Percentiles rank a stretch among this genome's conserved stretches.
These are phyloP conservation scores for Apiotrichum siamense DNA, from an alignment of 1,284 basidiomycete genomes.

Conservation along the genomic window DNA sequence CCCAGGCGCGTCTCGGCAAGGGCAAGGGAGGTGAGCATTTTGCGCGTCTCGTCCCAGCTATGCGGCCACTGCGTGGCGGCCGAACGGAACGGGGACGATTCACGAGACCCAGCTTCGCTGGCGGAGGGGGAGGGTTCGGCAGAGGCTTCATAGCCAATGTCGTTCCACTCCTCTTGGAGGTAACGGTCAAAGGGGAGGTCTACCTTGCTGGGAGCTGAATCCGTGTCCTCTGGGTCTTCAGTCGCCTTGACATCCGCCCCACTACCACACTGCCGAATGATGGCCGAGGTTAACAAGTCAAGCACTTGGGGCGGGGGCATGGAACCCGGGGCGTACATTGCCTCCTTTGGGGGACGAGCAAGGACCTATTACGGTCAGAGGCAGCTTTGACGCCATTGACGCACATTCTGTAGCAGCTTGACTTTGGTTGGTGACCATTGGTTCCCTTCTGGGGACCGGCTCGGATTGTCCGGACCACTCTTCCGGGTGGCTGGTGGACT, in stretches of 20 bases:
- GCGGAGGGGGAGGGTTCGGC: background rate
- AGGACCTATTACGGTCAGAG: slow-evolving; percentile 14
- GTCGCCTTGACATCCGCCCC: too few species aligned
- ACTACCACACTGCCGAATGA: slow-evolving; percentile 5
- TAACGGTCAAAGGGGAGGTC: too few species aligned
- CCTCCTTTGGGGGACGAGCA: slow-evolving; percentile 31
- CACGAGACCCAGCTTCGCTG: background rate
- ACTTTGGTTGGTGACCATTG: slow-evolving; percentile 38
- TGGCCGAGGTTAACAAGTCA: slow-evolving; percentile 40
- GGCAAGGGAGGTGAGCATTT: slow-evolving; percentile 37
- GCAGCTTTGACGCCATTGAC: slow-evolving; percentile 1
- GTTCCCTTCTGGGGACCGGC: slow-evolving; percentile 12
- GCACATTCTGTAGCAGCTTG: slow-evolving; percentile 31
- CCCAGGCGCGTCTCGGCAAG: slow-evolving; percentile 34
- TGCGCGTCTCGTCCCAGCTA: slow-evolving; percentile 34
- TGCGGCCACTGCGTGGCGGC: slow-evolving; percentile 27
- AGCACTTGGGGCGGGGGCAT: slow-evolving; percentile 38
- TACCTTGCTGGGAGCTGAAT: too few species aligned
- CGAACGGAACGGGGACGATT: background rate
- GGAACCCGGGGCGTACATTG: slow-evolving; percentile 39
- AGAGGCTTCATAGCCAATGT: background rate
- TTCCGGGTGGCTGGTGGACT: slow-evolving; percentile 8
- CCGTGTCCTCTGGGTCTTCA: too few species aligned
- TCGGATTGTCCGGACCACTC: background rate
- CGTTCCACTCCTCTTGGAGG: too few species aligned